Base-by-base conservation (phyloP, 208 protist species). In the Trypanosoma avium region DNA sequence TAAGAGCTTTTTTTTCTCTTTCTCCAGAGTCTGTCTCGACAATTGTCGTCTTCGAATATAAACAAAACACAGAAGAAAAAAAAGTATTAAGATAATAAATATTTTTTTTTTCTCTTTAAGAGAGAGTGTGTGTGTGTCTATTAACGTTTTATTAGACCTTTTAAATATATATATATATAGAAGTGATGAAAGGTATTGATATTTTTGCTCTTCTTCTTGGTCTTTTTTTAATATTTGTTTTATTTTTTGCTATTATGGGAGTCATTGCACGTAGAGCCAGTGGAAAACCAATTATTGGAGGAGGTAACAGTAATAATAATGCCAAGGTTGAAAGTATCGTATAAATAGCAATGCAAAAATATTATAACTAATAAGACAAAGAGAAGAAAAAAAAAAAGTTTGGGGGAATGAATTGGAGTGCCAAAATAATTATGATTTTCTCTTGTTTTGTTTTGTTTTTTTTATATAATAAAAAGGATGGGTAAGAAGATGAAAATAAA, bases 121-220 rank as follows among this genome's bases (percentile, higher is more conserved):
- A 30, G 13, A 30, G 15, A n/a, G 30, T 46, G 22, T 59, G 24
- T 5, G 42, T 59, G 5, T 46, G 2, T n/a, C 27, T 33, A 27
- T 40, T 33, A 9, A 26, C 22, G 19, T 29, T 49, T 62, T 26
- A 47, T 35, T 24, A 4, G 13, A 42, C 6, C 15, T n/a, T 29
- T 29, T 58, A 21, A 5, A 24, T 27, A 5, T 19, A 8, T 47
- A n/a, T 36, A 60, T 4, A n/a, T 21, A 6, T 26, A 10, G 17
- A 12, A 21, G n/a, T 12, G 12, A 65, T 73, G 67, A 64, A 63
- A 9, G 46, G 56, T 0, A 27, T 58, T 7, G 67, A 73, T 38
- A 46, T 66, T 0, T 65, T 73, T 56, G 67, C 67, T 15, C 36
- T 73, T 1, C 26, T 73, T 7, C 43, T 73, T 12, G 67, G 67